Base-by-base conservation (phyloP, 2,329 filamentous ascomycete genomes). In the Fusarium tjaetaba region DNA sequence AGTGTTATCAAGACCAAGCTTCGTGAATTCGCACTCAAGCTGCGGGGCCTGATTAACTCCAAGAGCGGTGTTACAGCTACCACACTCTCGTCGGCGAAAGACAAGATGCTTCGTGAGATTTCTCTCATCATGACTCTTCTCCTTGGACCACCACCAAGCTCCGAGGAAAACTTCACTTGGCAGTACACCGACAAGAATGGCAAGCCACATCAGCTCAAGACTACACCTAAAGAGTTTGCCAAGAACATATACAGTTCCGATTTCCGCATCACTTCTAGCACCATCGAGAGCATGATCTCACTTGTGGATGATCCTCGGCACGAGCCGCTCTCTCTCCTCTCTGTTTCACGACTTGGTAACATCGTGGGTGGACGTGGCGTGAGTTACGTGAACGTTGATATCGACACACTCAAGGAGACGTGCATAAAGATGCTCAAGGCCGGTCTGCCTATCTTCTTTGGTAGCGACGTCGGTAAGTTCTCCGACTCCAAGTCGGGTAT, bases 261-360 rank as follows among this genome's bases (percentile, higher is more conserved):
- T 5, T 84, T 92, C 61, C 88, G 89, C 46, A 83, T 92, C 11
- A 89, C 87, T 11, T 86, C 86, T 28, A 86, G 88, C 7, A 87
- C 90, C 57, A 89, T 96, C 53, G 86, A 90, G 74, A 83, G 87
- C 68, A 91, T 96, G 82, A 92, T 97, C 76, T 96, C 93, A 39
- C 88, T 97, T 2, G 93, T 97, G 55, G 92, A 97, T 80, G 95
- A 97, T 80, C 95, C 95, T 10, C 89, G 95, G 15, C 93, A 97
- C 81, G 86, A 90, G 39, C 92, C 93, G 71, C 88, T 92, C 71
- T 89, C 89, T 4, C 89, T 94, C 10, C 85, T 97, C 70, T 94
- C 92, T 6, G 94, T 97, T 11, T 88, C 92, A 75, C 88, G 93
- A 32, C 90, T 97, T 5, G 94, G 94, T 26, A 97, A 97, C 78